These are phyloP conservation scores for Aureobasidium vineae DNA, from an alignment of 2,329 filamentous ascomycete species.

Conservation along the genomic window DNA sequence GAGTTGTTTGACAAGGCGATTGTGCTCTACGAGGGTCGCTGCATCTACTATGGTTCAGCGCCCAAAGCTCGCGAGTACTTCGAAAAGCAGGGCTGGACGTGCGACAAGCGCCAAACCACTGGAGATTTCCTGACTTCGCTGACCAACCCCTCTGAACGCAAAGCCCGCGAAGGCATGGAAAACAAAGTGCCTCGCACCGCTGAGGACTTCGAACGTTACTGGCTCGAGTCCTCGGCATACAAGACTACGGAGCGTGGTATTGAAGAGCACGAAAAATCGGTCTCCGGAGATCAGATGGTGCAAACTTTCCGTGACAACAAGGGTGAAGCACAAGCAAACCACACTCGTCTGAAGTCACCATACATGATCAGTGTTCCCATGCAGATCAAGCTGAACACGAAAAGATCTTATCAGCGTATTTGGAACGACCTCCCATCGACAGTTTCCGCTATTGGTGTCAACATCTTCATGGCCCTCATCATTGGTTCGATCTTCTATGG, in stretches of 20 bases:
- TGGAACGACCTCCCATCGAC: conserved; percentile 54
- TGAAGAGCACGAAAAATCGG: conserved; percentile 49
- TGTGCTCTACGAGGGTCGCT: conserved; percentile 71
- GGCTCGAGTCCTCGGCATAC: conserved; percentile 55
- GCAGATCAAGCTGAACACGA: conserved; percentile 55
- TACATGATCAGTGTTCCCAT: conserved; percentile 58
- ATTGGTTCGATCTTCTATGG: conserved; percentile 61
- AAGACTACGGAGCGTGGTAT: conserved; percentile 50
- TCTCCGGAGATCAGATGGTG: conserved; percentile 47
- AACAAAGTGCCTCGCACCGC: conserved; percentile 63
- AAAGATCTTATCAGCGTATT: conserved; percentile 53
- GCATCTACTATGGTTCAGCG: conserved; percentile 72
- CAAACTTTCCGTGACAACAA: conserved; percentile 50
- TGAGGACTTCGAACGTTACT: conserved; percentile 61
- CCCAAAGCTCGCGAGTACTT: conserved; percentile 63
- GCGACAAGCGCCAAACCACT: conserved; percentile 64
- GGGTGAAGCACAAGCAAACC: conserved; percentile 48
- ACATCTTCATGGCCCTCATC: conserved; percentile 59
- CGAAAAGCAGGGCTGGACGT: conserved; percentile 65
- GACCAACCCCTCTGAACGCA: conserved; percentile 63
- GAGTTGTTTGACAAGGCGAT: conserved; percentile 71
- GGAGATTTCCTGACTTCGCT: conserved; percentile 69
- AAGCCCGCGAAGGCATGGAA: conserved; percentile 58
- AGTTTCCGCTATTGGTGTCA: conserved; percentile 47
- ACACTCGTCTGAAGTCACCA: conserved; percentile 53